Evolutionary conservation across 2,329 filamentous ascomycete genomes (phyloP).

Genomic region (Colletotrichum eremochloae): DNA sequence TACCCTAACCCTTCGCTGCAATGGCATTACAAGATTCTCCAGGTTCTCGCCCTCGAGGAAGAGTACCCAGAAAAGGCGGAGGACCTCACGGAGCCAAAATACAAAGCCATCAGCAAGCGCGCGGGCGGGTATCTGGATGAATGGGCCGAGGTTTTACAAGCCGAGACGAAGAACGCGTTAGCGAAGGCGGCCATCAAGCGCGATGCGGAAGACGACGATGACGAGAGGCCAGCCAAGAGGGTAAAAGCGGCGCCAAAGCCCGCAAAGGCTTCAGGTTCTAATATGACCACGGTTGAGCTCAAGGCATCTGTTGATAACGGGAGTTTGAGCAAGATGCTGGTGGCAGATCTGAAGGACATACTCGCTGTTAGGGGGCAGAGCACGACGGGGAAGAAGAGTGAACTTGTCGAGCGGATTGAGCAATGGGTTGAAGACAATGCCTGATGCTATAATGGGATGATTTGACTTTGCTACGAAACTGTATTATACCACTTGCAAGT

Average conservation of each 20-base stretch:
- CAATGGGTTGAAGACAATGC: conserved; percentile 67
- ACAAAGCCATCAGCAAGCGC: conserved; percentile 89
- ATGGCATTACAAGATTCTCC: conserved; percentile 97
- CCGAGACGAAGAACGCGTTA: conserved; percentile 59
- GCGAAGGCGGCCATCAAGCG: conserved; percentile 63
- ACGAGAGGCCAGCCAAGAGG: conserved; percentile 62
- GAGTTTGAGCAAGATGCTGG: conserved; percentile 66
- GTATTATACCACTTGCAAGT: conserved; percentile 24
- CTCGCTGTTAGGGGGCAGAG: conserved; percentile 63
- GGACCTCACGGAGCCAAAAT: conserved; percentile 88
- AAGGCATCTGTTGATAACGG: conserved; percentile 60
- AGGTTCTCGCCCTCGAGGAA: conserved; percentile 91
- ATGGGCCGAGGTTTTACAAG: conserved; percentile 79
- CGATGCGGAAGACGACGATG: conserved; percentile 62
- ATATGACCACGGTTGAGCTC: conserved; percentile 61
- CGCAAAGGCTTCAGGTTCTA: conserved; percentile 50
- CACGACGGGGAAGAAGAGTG: conserved; percentile 65
- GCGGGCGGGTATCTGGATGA: conserved; percentile 83
- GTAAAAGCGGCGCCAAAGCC: conserved; percentile 50
- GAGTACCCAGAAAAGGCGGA: conserved; percentile 80
- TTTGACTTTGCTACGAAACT: conserved; percentile 10
- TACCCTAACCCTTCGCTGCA: conserved; percentile 95
- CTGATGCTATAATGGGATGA: conserved; percentile 34
- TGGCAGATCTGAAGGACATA: conserved; percentile 65
- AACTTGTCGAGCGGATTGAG: conserved; percentile 68